Percentiles rank a stretch among this genome's conserved stretches.
Conservation (phyloP, 1,284 basidiomycete genomes). For the Sanguinoderma infundibulare region DNA sequence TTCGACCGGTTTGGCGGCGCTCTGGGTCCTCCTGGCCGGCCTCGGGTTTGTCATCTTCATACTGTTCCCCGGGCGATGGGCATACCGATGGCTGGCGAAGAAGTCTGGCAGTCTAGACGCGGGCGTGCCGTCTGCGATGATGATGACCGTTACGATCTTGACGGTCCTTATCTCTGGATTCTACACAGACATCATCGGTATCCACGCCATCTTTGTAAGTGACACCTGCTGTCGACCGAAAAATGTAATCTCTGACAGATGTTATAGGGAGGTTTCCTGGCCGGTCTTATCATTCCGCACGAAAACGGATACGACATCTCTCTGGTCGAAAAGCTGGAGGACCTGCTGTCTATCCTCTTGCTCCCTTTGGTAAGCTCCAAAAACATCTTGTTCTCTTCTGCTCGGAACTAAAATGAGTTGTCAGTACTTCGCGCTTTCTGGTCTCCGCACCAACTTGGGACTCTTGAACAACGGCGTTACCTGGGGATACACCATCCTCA, state of each 20-base stretch:
- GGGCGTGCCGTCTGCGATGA: constrained; percentile 71
- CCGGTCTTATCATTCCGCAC: constrained; percentile 88
- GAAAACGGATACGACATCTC: constrained; percentile 85
- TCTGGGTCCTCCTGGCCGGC: constrained; percentile 65
- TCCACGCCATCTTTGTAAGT: constrained; percentile 69
- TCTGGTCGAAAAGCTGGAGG: constrained; percentile 80
- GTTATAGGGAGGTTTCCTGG: constrained; percentile 76
- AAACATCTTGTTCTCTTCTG: background rate
- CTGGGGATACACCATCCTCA: constrained; percentile 88
- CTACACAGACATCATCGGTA: constrained; percentile 87
- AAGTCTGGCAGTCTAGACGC: constrained; percentile 78
- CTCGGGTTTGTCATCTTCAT: constrained; percentile 63
- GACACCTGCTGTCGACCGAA: background rate
- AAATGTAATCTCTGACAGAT: background rate
- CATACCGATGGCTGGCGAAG: constrained; percentile 67
- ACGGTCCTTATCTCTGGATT: constrained; percentile 82
- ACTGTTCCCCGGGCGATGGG: constrained; percentile 69
- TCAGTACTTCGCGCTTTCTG: constrained; percentile 87
- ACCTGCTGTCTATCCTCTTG: constrained; percentile 75
- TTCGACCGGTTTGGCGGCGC: constrained; percentile 52
- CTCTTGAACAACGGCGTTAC: constrained; percentile 73
- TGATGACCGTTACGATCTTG: constrained; percentile 83
- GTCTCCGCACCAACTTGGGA: constrained; percentile 84
- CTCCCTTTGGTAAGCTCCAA: constrained; percentile 71
- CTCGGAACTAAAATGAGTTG: background rate